phyloP scores from a whole-genome alignment of 2,329 filamentous ascomycete species.

The Delphinella strobiligena region DNA sequence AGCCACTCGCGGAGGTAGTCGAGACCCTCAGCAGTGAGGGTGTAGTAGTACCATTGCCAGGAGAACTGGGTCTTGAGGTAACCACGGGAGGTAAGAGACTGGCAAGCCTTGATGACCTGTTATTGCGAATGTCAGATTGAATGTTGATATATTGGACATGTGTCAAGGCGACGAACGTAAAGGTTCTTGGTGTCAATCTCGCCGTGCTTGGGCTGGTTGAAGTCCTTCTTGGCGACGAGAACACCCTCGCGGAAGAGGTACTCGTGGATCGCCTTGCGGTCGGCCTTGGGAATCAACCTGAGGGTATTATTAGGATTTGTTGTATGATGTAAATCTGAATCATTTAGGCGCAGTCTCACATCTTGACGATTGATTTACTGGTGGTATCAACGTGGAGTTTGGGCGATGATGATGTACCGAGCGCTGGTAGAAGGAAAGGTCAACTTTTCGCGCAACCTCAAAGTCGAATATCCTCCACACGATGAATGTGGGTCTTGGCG shows the following conservation, averaged over 20 bases:
- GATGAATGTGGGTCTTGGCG: neutral
- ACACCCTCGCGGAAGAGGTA: constrained; percentile 81
- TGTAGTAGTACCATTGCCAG: constrained; percentile 99
- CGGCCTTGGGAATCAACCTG: constrained; percentile 98
- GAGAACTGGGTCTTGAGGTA: constrained; percentile 99
- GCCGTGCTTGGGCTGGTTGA: constrained; percentile 92
- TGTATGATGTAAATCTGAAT: constrained; percentile 5
- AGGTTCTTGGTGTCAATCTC: constrained; percentile 97
- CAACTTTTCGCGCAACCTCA: neutral
- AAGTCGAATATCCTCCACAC: neutral
- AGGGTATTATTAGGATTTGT: constrained; percentile 14
- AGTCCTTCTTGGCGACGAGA: constrained; percentile 98
- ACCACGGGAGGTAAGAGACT: constrained; percentile 95
- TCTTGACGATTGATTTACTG: constrained; percentile 29
- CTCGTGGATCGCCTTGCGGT: constrained; percentile 99
- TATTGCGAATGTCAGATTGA: too few relatives aligned
- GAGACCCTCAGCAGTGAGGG: constrained; percentile 97
- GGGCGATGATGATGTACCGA: constrained; percentile 9
- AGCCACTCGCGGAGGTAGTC: constrained; percentile 99
- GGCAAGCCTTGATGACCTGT: constrained; percentile 88
- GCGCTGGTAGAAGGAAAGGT: neutral
- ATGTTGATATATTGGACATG: too few relatives aligned
- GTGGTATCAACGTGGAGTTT: constrained; percentile 7
- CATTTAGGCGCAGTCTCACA: constrained; percentile 16
- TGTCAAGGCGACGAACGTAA: constrained; percentile 6